Percentiles rank a stretch among this genome's conserved stretches.
Conservation (phyloP, 495 filamentous ascomycete species). For the Xylaria intraflava region DNA sequence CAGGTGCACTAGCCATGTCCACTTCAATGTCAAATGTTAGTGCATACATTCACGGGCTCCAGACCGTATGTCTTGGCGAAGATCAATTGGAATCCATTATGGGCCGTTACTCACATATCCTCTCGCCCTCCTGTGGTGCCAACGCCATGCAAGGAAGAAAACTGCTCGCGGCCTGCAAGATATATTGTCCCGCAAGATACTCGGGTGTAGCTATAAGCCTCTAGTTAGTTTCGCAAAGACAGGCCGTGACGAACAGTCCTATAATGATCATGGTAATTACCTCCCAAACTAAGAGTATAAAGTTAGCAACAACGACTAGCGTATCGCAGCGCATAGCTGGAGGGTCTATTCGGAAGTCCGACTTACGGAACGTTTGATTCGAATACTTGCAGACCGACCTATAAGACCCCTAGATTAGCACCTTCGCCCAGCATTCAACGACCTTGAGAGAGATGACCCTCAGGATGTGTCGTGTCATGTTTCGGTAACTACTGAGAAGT, state of each 20-base stretch:
- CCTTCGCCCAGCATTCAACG: background rate
- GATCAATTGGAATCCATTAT: background rate
- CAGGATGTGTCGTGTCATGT: background rate
- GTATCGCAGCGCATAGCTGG: background rate
- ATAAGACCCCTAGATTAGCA: background rate
- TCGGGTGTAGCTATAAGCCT: constrained; percentile 68
- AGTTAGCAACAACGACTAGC: background rate
- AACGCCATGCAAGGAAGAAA: constrained; percentile 98
- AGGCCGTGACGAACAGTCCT: background rate
- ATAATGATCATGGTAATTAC: background rate
- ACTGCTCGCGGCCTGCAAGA: constrained; percentile 91
- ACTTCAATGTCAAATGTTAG: constrained; percentile 11
- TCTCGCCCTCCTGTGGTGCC: constrained; percentile 86
- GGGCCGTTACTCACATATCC: constrained; percentile 45
- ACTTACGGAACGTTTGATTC: constrained; percentile 86
- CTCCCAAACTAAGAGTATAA: constrained; percentile 3
- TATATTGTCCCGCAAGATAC: constrained; percentile 95
- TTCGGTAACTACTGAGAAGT: background rate
- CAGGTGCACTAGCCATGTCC: constrained; percentile 93
- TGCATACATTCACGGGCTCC: background rate
- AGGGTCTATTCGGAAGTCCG: background rate
- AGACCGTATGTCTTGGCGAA: background rate
- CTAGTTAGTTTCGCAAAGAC: background rate
- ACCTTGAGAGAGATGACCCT: background rate
- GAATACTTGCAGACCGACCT: constrained; percentile 78